Percentiles rank a stretch among this genome's conserved stretches.
These are phyloP conservation scores for Umbellularia californica DNA, from an alignment of 164 flowering plant species.

Conservation along the genomic window DNA sequence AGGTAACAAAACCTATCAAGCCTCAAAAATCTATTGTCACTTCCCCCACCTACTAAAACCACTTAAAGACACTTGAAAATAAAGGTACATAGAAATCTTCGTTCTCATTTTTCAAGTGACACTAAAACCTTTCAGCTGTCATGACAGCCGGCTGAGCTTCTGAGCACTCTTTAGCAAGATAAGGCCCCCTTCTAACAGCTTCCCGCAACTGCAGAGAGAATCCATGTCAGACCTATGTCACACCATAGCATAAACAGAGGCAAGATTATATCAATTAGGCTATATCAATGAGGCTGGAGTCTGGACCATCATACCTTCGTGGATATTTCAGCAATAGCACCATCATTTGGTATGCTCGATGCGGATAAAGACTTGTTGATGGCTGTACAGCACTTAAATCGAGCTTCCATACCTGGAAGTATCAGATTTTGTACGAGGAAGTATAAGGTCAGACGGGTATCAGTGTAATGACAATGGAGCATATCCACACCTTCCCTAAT, in stretches of 20 bases:
- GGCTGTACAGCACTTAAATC: slow-evolving; percentile 74
- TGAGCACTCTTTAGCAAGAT: slow-evolving; percentile 39
- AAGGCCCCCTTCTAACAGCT: slow-evolving; percentile 79
- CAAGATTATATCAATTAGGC: background rate
- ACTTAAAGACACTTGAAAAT: too few relatives aligned
- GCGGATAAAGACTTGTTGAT: slow-evolving; percentile 42
- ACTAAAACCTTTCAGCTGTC: slow-evolving; percentile 73
- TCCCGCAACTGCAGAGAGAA: slow-evolving; percentile 29
- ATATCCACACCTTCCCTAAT: too few relatives aligned
- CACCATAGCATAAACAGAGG: background rate
- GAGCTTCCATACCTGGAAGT: slow-evolving; percentile 78
- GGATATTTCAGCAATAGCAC: slow-evolving; percentile 43
- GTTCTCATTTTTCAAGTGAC: background rate
- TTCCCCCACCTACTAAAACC: too few relatives aligned
- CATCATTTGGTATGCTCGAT: slow-evolving; percentile 41
- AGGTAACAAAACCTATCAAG: too few relatives aligned
- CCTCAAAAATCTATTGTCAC: too few relatives aligned
- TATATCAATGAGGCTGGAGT: background rate
- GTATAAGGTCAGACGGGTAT: too few relatives aligned
- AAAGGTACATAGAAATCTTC: too few relatives aligned
- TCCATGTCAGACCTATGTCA: background rate
- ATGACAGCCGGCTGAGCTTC: slow-evolving; percentile 73
- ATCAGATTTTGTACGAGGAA: background rate
- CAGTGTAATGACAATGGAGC: too few relatives aligned
- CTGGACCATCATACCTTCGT: slow-evolving; percentile 44